Evolutionary conservation across 805 yeast genomes (phyloP).

Genomic region (Lipomyces kockii): DNA sequence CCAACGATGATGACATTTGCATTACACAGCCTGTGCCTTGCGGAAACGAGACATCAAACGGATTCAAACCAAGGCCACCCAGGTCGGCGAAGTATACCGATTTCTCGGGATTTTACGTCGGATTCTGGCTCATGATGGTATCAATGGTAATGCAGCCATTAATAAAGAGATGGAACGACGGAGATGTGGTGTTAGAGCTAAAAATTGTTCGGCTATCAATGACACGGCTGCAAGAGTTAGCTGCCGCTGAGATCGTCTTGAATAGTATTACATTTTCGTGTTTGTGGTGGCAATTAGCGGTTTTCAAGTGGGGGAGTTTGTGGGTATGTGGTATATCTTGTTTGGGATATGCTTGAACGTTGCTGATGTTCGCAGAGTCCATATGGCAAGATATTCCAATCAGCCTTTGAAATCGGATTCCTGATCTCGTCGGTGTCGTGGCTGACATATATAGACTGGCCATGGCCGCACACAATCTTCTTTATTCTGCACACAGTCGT

Average conservation of each 20-base stretch:
- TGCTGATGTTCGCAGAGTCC: background rate
- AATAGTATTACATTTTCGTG: background rate
- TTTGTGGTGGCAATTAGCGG: background rate
- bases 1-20: background rate
- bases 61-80: background rate
- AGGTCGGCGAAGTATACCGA: background rate
- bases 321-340: background rate
- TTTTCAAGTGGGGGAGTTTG: background rate
- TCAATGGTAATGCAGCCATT: background rate
- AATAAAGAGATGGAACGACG: background rate
- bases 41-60: background rate
- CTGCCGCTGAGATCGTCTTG: background rate
- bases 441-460: constrained; percentile 8
- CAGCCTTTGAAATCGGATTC: background rate
- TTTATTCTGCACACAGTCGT: constrained; percentile 16
- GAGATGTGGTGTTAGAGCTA: background rate
- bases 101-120: background rate
- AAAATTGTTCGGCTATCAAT: background rate
- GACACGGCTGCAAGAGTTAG: background rate
- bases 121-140: background rate
- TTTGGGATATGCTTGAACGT: background rate
- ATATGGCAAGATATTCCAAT: background rate
- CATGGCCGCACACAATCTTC: constrained; percentile 18
- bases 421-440: background rate
- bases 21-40: background rate